Percentiles rank a stretch among this genome's conserved stretches.
Evolutionary conservation across 129 eudicot genomes (phyloP).

Genomic region (Chrysanthemum makinoi): DNA sequence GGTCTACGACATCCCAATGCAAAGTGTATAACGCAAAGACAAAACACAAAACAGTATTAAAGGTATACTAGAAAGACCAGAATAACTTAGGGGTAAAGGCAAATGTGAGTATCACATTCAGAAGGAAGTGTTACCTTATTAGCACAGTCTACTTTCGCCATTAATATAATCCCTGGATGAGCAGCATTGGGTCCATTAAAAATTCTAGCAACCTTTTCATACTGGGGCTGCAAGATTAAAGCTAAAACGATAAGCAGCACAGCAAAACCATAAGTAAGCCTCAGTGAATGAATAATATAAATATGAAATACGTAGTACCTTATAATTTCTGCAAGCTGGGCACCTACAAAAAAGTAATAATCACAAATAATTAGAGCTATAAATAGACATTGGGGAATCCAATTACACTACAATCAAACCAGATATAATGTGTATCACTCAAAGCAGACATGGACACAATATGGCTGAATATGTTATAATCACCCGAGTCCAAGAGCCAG

Average conservation of each 20-base stretch:
- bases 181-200: conserved; percentile 84
- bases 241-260: conserved; percentile 7
- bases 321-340: conserved; percentile 97
- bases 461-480: background rate
- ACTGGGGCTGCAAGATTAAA: conserved; percentile 67
- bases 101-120: conserved; percentile 11
- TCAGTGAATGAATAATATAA: conserved; percentile 3
- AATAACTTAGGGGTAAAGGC: background rate
- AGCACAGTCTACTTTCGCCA: conserved; percentile 95
- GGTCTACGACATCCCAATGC: background rate
- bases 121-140: conserved; percentile 48
- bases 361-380: conserved; percentile 23
- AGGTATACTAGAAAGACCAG: background rate
- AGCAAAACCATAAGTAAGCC: conserved; percentile 2
- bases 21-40: background rate
- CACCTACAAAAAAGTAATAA: conserved; percentile 63
- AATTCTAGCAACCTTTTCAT: conserved; percentile 90
- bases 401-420: background rate
- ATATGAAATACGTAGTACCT: conserved; percentile 57
- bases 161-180: conserved; percentile 81
- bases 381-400: background rate
- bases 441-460: background rate
- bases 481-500: background rate
- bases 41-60: background rate
- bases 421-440: conserved; percentile 7